Evolutionary conservation across 2,329 filamentous ascomycete genomes (phyloP).

Genomic region (Fusarium temperatum): DNA sequence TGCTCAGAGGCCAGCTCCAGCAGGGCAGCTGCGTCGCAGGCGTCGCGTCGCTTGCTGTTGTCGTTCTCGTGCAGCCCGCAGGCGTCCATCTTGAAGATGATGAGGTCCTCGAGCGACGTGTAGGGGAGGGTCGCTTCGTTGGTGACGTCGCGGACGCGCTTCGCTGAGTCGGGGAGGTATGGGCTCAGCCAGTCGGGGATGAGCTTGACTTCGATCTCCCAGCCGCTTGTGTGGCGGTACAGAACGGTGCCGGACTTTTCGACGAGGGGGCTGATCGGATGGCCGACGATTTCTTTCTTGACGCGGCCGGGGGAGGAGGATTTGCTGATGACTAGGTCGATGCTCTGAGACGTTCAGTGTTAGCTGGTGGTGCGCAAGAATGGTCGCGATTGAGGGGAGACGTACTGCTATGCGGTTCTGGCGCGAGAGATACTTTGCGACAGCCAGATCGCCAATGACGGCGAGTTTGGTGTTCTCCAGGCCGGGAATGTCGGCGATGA

Average conservation of each 20-base stretch:
- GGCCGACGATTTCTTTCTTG: constrained; percentile 42
- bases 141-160: constrained; percentile 32
- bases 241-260: constrained; percentile 40
- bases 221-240: constrained; percentile 39
- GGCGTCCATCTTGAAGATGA: constrained; percentile 44
- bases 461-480: constrained; percentile 43
- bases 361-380: neutral
- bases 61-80: constrained; percentile 41
- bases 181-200: constrained; percentile 45
- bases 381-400: neutral
- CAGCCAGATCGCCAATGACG: constrained; percentile 41
- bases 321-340: constrained; percentile 44
- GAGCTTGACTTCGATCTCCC: constrained; percentile 44
- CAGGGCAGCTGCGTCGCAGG: constrained; percentile 39
- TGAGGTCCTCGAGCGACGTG: constrained; percentile 39
- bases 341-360: constrained; percentile 27
- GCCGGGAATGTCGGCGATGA: constrained; percentile 66
- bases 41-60: constrained; percentile 40
- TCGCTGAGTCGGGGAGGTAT: constrained; percentile 40
- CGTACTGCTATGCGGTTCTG: constrained; percentile 30
- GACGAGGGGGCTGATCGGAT: constrained; percentile 42
- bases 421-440: constrained; percentile 40
- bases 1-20: constrained; percentile 42
- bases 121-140: constrained; percentile 37
- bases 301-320: constrained; percentile 44